These are phyloP conservation scores for Phytophthora lateralis DNA, from an alignment of 352 stramenopile genomes.

Conservation along the genomic window DNA sequence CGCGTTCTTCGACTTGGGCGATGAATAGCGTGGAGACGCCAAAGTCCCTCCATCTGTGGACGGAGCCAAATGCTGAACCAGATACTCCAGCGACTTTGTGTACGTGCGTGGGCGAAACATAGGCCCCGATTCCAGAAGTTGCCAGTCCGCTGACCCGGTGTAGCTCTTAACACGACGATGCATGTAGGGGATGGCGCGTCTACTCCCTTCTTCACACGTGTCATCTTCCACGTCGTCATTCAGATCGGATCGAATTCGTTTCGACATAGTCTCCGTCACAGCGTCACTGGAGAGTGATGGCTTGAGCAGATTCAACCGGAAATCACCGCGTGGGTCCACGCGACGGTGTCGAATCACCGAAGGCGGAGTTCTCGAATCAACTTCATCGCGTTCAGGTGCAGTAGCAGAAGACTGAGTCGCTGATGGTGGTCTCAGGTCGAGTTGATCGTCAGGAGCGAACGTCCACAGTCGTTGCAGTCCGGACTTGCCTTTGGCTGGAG, in stretches of 20 bases:
- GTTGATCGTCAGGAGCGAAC: constrained; percentile 44
- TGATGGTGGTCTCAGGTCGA: constrained; percentile 33
- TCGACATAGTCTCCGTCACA: constrained; percentile 49
- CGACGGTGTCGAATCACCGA: constrained; percentile 36
- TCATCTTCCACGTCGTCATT: constrained; percentile 24
- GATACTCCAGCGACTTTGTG: constrained; percentile 78
- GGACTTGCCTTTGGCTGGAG: constrained; percentile 6
- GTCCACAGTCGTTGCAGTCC: constrained; percentile 53
- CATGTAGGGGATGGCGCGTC: constrained; percentile 15
- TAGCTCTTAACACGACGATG: constrained; percentile 66
- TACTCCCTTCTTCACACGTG: constrained; percentile 5
- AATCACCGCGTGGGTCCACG: constrained; percentile 21
- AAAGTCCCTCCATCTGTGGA: constrained; percentile 34
- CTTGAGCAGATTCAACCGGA: constrained; percentile 26
- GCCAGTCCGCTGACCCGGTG: constrained; percentile 36
- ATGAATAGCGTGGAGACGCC: constrained; percentile 45
- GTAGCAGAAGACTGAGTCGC: constrained; percentile 8
- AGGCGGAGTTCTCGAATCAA: constrained; percentile 10
- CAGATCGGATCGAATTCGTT: constrained; percentile 40
- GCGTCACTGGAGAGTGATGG: constrained; percentile 37
- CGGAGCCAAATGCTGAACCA: constrained; percentile 81
- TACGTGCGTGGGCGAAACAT: constrained; percentile 62
- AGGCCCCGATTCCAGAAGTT: constrained; percentile 22
- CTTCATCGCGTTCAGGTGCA: constrained; percentile 2
- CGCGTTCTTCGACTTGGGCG: constrained; percentile 50